Conservation (phyloP, 352 stramenopile genomes). For the Phytophthora macrochlamydospora region DNA sequence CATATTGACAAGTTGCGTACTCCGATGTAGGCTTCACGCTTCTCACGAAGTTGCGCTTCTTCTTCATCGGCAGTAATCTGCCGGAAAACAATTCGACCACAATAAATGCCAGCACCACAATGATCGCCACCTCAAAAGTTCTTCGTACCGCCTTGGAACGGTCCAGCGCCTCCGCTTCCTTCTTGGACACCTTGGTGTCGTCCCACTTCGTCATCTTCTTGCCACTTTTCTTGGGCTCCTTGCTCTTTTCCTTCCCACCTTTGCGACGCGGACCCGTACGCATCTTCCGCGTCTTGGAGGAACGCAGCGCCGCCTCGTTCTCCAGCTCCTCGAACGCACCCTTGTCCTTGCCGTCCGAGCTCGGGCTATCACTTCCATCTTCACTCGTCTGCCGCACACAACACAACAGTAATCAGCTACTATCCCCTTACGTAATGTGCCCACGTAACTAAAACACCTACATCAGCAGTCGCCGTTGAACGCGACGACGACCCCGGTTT, state of each 20-base stretch:
- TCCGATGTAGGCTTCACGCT: slow-evolving; percentile 84
- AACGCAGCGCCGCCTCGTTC: slow-evolving; percentile 47
- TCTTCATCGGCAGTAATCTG: slow-evolving; percentile 76
- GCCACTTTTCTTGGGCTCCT: slow-evolving; percentile 62
- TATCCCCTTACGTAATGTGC: no score
- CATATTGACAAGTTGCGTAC: slow-evolving; percentile 37
- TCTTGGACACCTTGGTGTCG: slow-evolving; percentile 84
- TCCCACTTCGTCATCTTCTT: slow-evolving; percentile 91
- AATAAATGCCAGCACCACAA: slow-evolving; percentile 10
- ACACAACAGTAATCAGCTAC: slow-evolving; percentile 1
- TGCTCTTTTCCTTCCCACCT: slow-evolving; percentile 54
- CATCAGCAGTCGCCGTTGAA: slow-evolving; percentile 43
- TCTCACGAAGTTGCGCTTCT: slow-evolving; percentile 67
- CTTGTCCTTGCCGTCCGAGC: slow-evolving; percentile 54
- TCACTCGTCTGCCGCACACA: slow-evolving; percentile 50
- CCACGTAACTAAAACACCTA: slow-evolving; percentile 16
- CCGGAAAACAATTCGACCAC: neutral
- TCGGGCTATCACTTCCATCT: slow-evolving; percentile 59
- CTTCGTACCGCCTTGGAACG: slow-evolving; percentile 64
- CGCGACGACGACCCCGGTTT: slow-evolving; percentile 49
- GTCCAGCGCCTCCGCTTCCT: slow-evolving; percentile 79
- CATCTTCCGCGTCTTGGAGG: slow-evolving; percentile 56
- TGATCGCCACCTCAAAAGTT: neutral
- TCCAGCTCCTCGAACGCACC: slow-evolving; percentile 67
- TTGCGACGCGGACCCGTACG: slow-evolving; percentile 69